Evolutionary conservation across 352 stramenopile genomes (phyloP).

Genomic region (Phytophthora ohioensis): DNA sequence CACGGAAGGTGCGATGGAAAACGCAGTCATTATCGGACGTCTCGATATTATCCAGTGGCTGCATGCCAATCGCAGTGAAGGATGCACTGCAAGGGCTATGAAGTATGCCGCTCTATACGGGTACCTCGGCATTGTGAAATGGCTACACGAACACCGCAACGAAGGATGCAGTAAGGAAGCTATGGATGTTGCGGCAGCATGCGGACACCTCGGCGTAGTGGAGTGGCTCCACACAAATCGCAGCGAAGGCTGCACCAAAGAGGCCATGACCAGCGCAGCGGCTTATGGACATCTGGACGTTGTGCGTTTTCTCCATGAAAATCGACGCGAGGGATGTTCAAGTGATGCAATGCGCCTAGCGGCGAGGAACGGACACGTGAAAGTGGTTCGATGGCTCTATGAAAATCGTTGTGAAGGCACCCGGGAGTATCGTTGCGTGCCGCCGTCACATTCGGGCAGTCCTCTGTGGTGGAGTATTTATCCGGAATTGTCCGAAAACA

Average conservation of each 20-base stretch:
- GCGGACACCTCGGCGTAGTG: too few species aligned
- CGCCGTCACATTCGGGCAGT: too few species aligned
- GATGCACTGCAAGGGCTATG: neutral
- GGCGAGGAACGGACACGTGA: neutral
- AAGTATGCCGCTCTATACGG: too few species aligned
- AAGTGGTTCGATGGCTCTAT: constrained; percentile 7
- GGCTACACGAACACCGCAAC: too few species aligned
- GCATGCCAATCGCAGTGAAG: neutral
- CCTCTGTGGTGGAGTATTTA: too few species aligned
- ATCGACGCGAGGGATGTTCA: constrained; percentile 6
- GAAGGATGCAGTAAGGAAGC: too few species aligned
- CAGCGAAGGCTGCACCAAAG: constrained; percentile 11
- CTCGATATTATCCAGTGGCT: constrained; percentile 1
- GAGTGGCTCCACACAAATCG: neutral
- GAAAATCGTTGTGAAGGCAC: constrained; percentile 2
- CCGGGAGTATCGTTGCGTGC: too few species aligned
- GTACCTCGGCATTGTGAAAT: too few species aligned
- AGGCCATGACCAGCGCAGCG: constrained; percentile 1
- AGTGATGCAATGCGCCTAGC: constrained; percentile 6
- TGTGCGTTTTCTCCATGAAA: constrained; percentile 13
- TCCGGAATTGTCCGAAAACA: too few species aligned
- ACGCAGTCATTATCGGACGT: neutral
- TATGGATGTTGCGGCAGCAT: too few species aligned
- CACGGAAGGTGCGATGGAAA: neutral
- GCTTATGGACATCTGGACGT: constrained; percentile 6